phyloP scores from a whole-genome alignment of 768 basidiomycete genomes.

The Psilocybe sp. region DNA sequence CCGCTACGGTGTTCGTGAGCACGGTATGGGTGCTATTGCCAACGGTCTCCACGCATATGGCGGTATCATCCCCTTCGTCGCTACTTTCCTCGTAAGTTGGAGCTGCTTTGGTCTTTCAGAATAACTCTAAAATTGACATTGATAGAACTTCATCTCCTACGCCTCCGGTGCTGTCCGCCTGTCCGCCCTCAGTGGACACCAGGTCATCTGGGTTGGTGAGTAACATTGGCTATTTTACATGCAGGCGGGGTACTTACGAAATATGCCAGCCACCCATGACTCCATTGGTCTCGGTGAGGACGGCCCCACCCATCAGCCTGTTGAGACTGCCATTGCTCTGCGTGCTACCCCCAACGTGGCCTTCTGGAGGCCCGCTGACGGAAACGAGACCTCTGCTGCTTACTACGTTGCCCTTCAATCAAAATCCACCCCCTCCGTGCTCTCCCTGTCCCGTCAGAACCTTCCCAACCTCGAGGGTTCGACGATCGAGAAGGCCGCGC shows the following conservation, averaged over 20 bases:
- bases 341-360: constrained; percentile 89
- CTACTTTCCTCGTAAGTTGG: constrained; percentile 78
- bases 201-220: constrained; percentile 91
- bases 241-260: neutral
- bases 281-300: constrained; percentile 92
- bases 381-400: constrained; percentile 95
- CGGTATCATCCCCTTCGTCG: constrained; percentile 85
- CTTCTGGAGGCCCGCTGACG: constrained; percentile 93
- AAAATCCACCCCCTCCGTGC: constrained; percentile 75
- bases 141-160: constrained; percentile 89
- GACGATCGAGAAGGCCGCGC: constrained; percentile 75
- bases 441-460: constrained; percentile 85
- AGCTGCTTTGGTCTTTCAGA: neutral
- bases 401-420: constrained; percentile 80
- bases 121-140: constrained; percentile 11
- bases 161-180: constrained; percentile 91
- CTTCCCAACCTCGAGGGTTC: constrained; percentile 90
- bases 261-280: constrained; percentile 78
- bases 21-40: constrained; percentile 94
- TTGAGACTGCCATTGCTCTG: constrained; percentile 84
- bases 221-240: constrained; percentile 12
- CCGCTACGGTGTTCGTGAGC: constrained; percentile 96
- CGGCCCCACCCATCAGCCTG: constrained; percentile 94
- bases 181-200: constrained; percentile 84
- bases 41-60: constrained; percentile 91